Conservation (phyloP, 2,329 filamentous ascomycete species). For the Dryadomyces quercus-mongolicae region DNA sequence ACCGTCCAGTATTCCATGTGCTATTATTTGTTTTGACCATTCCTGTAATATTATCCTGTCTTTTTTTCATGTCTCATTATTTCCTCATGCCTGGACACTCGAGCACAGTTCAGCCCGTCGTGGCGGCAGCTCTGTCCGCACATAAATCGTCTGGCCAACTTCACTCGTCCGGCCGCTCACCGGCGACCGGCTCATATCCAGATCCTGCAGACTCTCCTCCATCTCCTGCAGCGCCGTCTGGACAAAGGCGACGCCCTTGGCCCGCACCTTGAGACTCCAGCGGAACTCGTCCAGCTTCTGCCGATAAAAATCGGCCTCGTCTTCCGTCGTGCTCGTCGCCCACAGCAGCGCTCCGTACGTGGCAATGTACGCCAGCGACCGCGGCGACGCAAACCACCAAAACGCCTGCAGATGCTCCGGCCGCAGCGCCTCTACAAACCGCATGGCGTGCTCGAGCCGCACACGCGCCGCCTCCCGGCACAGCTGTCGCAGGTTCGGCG, state of each 20-base stretch:
- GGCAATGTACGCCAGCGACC: conserved; percentile 29
- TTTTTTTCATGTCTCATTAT: background rate
- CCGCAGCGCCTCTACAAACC: conserved; percentile 27
- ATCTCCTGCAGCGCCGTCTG: background rate
- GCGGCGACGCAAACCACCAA: conserved; percentile 31
- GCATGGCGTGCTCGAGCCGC: conserved; percentile 26
- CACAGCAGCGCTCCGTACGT: conserved; percentile 28
- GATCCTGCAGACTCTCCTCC: background rate
- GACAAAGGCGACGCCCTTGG: conserved; percentile 12
- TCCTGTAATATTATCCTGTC: too few relatives aligned
- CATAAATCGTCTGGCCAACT: background rate
- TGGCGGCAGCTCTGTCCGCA: background rate
- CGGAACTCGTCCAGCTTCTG: conserved; percentile 26
- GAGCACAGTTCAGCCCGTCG: background rate
- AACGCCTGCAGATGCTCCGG: conserved; percentile 33
- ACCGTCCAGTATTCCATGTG: too few relatives aligned
- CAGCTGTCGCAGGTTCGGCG: conserved; percentile 15
- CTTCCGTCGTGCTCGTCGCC: conserved; percentile 23
- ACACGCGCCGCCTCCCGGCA: conserved; percentile 25
- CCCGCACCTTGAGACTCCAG: conserved; percentile 28
- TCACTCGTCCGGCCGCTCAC: background rate
- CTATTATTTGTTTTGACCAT: too few relatives aligned
- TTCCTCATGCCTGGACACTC: background rate
- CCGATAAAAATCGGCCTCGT: conserved; percentile 27
- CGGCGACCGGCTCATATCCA: background rate